Evolutionary conservation across 176 grass and related monocot genomes (phyloP).

Genomic region (Oryza brachyantha): DNA sequence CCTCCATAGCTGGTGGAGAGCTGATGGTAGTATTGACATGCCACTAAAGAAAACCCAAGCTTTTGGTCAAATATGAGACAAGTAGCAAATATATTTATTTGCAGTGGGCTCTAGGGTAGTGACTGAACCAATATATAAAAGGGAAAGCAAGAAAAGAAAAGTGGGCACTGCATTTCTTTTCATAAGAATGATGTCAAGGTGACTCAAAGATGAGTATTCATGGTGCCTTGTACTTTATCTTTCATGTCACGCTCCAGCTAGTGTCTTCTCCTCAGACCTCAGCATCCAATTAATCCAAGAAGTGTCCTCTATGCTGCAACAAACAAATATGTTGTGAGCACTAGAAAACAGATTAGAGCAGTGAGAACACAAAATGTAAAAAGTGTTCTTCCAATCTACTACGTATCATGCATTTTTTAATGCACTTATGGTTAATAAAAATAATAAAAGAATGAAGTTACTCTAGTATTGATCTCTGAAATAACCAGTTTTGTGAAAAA

Average conservation of each 20-base stretch:
- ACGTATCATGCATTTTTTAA: not conserved
- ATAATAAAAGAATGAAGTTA: not conserved
- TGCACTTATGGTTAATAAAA: not conserved
- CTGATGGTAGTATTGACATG: conserved; percentile 43
- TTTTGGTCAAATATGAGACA: conserved; percentile 46
- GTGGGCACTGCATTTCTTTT: conserved; percentile 32
- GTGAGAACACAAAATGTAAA: conserved; percentile 3
- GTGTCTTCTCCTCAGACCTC: conserved; percentile 22
- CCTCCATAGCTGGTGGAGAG: conserved; percentile 39
- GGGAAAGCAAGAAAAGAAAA: conserved; percentile 24
- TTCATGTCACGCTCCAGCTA: conserved; percentile 40
- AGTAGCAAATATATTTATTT: conserved; percentile 32
- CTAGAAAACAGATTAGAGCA: conserved; percentile 1
- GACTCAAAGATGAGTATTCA: conserved; percentile 31
- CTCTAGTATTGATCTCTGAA: not conserved
- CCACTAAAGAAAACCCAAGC: conserved; percentile 38
- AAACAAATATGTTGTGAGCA: conserved; percentile 15
- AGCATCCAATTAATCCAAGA: conserved; percentile 24
- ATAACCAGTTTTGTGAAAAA: not conserved
- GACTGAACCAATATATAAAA: conserved; percentile 45
- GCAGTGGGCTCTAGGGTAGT: conserved; percentile 39
- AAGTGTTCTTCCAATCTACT: not conserved
- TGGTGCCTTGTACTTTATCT: conserved; percentile 30
- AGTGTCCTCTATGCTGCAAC: conserved; percentile 16
- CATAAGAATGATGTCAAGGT: conserved; percentile 34